phyloP scores from a whole-genome alignment of 2,329 filamentous ascomycete species.

The Penicillium vulpinum region DNA sequence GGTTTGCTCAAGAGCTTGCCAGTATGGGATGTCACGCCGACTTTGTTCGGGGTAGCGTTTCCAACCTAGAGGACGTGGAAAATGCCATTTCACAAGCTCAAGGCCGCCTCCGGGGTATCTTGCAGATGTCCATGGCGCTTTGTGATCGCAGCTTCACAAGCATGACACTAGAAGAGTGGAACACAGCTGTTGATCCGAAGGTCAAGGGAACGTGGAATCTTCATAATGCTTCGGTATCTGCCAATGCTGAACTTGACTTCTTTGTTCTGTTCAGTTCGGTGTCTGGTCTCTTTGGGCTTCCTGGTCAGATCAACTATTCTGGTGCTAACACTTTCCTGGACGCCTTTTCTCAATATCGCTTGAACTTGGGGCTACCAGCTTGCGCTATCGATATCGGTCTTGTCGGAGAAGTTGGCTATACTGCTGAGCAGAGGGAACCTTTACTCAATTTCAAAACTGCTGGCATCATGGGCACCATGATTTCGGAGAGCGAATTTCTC shows the following conservation, averaged over 20 bases:
- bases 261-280: conserved; percentile 45
- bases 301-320: conserved; percentile 38
- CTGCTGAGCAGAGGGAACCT: background rate
- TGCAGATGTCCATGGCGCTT: conserved; percentile 29
- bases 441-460: background rate
- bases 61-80: conserved; percentile 19
- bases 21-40: conserved; percentile 22
- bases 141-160: conserved; percentile 15
- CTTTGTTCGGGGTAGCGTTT: conserved; percentile 22
- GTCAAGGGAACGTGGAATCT: conserved; percentile 23
- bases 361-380: background rate
- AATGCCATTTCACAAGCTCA: conserved; percentile 12
- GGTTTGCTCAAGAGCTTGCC: conserved; percentile 25
- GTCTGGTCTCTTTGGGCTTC: conserved; percentile 31
- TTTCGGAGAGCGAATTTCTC: background rate
- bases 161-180: conserved; percentile 17
- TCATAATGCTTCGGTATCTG: conserved; percentile 5
- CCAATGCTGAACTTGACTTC: conserved; percentile 38
- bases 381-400: conserved; percentile 1
- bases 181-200: conserved; percentile 17
- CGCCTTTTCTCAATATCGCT: conserved; percentile 7
- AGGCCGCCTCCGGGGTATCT: conserved; percentile 21
- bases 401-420: conserved; percentile 5
- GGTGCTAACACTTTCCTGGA: conserved; percentile 41
- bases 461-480: background rate